A percentile compares a stretch with the other conserved stretches of the same genome.
Conservation (phyloP, 2,329 filamentous ascomycete species). For the Beauveria sp. region DNA sequence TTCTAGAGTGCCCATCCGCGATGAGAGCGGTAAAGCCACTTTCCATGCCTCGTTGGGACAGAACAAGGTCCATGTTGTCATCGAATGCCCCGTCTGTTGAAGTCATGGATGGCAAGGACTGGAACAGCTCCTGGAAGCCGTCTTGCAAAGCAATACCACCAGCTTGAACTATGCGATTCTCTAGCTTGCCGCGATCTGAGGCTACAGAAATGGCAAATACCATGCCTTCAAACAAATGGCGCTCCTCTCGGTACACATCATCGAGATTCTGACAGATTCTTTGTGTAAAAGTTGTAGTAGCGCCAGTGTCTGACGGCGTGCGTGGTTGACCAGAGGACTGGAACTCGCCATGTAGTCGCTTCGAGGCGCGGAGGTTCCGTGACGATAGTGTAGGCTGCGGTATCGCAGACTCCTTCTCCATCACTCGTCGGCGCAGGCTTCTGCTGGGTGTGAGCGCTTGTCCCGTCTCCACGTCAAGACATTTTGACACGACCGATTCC, state of each 20-base stretch:
- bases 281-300: constrained; percentile 8
- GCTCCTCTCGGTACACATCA: constrained; percentile 17
- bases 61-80: constrained; percentile 30
- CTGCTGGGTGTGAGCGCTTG: constrained; percentile 18
- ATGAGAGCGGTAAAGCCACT: constrained; percentile 79
- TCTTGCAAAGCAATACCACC: constrained; percentile 65
- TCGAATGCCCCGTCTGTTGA: constrained; percentile 24
- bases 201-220: constrained; percentile 77
- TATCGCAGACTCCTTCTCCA: background rate
- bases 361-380: constrained; percentile 1
- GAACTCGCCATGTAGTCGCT: background rate
- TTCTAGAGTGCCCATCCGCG: constrained; percentile 76
- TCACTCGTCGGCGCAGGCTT: background rate
- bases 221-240: constrained; percentile 66
- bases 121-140: constrained; percentile 78
- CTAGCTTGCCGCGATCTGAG: constrained; percentile 38
- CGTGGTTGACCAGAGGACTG: constrained; percentile 4
- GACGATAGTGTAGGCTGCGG: background rate
- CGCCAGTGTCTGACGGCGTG: background rate
- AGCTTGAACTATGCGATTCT: constrained; percentile 56
- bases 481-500: constrained; percentile 21
- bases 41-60: constrained; percentile 43
- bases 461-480: constrained; percentile 16
- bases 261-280: constrained; percentile 21
- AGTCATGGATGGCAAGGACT: constrained; percentile 31